Conservation (phyloP, 345 rosid species). For the Salix suchowensis region DNA sequence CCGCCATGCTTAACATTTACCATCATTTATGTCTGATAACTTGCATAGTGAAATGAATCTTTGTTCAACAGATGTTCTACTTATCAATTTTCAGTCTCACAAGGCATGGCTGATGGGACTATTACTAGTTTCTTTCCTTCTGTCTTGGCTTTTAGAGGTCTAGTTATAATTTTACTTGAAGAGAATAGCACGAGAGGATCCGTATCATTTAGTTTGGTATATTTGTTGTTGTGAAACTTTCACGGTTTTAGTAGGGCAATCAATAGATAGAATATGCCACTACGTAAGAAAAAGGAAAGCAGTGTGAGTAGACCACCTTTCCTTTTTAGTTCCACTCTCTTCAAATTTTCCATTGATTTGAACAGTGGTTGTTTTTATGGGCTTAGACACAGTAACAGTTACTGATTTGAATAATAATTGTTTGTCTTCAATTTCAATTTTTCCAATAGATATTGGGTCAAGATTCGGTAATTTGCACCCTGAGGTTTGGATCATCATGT, state of each 20-base stretch:
- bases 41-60: not conserved
- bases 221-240: no score
- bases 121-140: no score
- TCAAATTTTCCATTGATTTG: not conserved
- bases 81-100: no score
- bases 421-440: no score
- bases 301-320: constrained; percentile 5
- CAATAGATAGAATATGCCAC: constrained; percentile 30
- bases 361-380: no score
- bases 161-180: no score
- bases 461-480: constrained; percentile 71
- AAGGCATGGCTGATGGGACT: no score
- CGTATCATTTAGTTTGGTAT: no score
- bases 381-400: no score
- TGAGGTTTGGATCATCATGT: constrained; percentile 51
- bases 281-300: constrained; percentile 8
- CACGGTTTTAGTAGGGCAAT: not conserved
- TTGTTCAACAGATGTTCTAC: not conserved
- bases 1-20: not conserved
- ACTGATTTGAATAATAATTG: no score
- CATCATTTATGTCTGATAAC: not conserved
- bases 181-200: no score
- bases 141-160: no score
- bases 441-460: constrained; percentile 7
- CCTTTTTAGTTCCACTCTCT: constrained; percentile 15